Percentiles rank a stretch among this genome's conserved stretches.
Conservation (phyloP, 2,329 filamentous ascomycete genomes). For the Neofusicoccum parvum region DNA sequence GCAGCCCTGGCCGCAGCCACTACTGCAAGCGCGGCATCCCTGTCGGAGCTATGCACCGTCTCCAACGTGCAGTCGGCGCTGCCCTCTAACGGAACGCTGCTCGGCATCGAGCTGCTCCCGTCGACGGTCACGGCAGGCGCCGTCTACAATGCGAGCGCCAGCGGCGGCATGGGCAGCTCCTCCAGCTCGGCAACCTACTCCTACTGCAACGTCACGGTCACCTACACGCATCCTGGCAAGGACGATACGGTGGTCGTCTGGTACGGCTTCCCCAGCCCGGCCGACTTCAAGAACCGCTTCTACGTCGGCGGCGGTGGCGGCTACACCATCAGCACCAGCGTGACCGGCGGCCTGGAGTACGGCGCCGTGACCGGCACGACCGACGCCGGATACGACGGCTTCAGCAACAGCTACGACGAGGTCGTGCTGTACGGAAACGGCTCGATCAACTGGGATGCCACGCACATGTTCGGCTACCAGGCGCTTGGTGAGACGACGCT, state of each 20-base stretch:
- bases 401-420: slow-evolving; percentile 43
- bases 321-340: slow-evolving; percentile 46
- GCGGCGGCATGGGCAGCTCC: slow-evolving; percentile 30
- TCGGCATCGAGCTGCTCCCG: slow-evolving; percentile 46
- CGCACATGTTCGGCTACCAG: slow-evolving; percentile 55
- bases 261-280: slow-evolving; percentile 48
- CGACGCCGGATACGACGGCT: slow-evolving; percentile 55
- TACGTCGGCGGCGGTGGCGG: slow-evolving; percentile 52
- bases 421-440: slow-evolving; percentile 46
- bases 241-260: slow-evolving; percentile 31
- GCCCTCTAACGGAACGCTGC: slow-evolving; percentile 46
- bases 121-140: slow-evolving; percentile 44
- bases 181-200: slow-evolving; percentile 17
- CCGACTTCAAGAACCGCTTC: slow-evolving; percentile 49
- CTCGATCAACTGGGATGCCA: slow-evolving; percentile 53
- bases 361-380: slow-evolving; percentile 54
- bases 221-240: slow-evolving; percentile 49
- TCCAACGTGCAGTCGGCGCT: slow-evolving; percentile 46
- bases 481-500: slow-evolving; percentile 55
- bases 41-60: slow-evolving; percentile 47
- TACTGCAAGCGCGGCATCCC: slow-evolving; percentile 29
- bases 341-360: slow-evolving; percentile 46
- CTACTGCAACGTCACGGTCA: slow-evolving; percentile 53
- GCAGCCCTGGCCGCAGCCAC: slow-evolving; percentile 14
- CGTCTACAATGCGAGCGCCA: slow-evolving; percentile 40